Base-by-base conservation (phyloP, 371 early-diverging fungal species). In the Mucor saturninus region DNA sequence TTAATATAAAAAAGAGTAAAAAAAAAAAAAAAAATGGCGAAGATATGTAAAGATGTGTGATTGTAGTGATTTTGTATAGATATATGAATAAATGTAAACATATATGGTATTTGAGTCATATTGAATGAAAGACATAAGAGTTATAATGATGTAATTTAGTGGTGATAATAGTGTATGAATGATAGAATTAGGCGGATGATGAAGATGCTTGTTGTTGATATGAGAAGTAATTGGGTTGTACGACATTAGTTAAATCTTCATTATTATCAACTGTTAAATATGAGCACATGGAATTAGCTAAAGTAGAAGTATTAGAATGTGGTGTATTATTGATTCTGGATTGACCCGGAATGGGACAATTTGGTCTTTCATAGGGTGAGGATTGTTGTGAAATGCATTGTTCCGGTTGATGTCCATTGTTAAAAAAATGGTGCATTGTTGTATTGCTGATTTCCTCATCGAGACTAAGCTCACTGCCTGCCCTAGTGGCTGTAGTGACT, bases 221-320 rank as follows among this genome's bases (percentile, higher is more conserved):
- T 9, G 9, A n/a, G 6, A 29, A 39, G 14, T 43, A 29, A 15
- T 43, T 43, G 15, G 5, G n/a, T 26, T 49, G 38, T n/a, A 37
- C 6, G 59, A 39, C 49, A 40, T 13, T 42, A 52, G 15, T 21
- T 21, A 46, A 8, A 28, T 32, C 13, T n/a, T 26, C 11, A 32
- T 53, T 40, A 11, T 65, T 61, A 9, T 60, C 55, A 9, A 61
- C 50, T 5, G 66, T 65, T 4, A 60, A 37, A 14, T 61, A 61
- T 30, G 61, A 66, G 43, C 35, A 46, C n/a, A 66, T 43, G 14
- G 67, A 66, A 39, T 66, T 45, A 15, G 50, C 48, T 14, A 65
- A 39, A 8, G 67, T 66, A 35, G 67, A 61, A 8, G 61, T 42
- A 40, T 32, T 56, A 30, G 63, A 63, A 29, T 52, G 52, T 13